These are phyloP conservation scores for Lachancea dasiensis DNA, from an alignment of 805 yeast genomes.

Conservation along the genomic window DNA sequence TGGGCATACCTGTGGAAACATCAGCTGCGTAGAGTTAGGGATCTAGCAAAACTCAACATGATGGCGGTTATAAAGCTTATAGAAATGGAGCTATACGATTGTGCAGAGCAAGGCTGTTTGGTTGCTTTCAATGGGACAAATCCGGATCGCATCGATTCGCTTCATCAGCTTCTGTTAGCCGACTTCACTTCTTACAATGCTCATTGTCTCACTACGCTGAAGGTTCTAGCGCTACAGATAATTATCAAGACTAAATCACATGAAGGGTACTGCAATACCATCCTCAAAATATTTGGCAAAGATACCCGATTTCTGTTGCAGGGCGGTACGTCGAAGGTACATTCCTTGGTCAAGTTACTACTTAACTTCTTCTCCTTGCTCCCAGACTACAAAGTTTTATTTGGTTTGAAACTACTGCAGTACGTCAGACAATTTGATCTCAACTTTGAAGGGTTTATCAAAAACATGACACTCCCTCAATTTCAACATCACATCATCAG, in stretches of 20 bases:
- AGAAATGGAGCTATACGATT: constrained; percentile 8
- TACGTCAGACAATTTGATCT: constrained; percentile 24
- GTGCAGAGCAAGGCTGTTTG: constrained; percentile 18
- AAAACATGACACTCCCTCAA: constrained; percentile 14
- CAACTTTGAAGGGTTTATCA: constrained; percentile 20
- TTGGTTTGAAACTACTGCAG: constrained; percentile 30
- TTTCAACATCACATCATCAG: constrained; percentile 18
- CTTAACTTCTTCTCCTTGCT: constrained; percentile 22
- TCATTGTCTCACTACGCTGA: constrained; percentile 22
- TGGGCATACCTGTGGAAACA: constrained; percentile 9
- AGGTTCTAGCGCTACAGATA: constrained; percentile 26
- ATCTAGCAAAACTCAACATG: constrained; percentile 21
- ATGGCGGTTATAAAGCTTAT: constrained; percentile 21
- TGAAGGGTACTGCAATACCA: constrained; percentile 9
- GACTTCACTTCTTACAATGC: constrained; percentile 22
- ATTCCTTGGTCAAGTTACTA: constrained; percentile 21
- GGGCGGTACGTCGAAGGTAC: constrained; percentile 17
- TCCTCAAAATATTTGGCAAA: constrained; percentile 20
- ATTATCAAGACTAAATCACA: constrained; percentile 19
- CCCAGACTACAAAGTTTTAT: constrained; percentile 19
- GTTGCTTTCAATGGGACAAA: constrained; percentile 23
- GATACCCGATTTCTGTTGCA: constrained; percentile 24
- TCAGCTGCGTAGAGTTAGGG: constrained; percentile 11
- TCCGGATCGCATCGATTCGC: constrained; percentile 9
- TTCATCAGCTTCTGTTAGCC: constrained; percentile 20